Percentiles rank a stretch among this genome's conserved stretches.
These are phyloP conservation scores for Serpula lacrymans DNA, from an alignment of 768 basidiomycete genomes.

Conservation along the genomic window DNA sequence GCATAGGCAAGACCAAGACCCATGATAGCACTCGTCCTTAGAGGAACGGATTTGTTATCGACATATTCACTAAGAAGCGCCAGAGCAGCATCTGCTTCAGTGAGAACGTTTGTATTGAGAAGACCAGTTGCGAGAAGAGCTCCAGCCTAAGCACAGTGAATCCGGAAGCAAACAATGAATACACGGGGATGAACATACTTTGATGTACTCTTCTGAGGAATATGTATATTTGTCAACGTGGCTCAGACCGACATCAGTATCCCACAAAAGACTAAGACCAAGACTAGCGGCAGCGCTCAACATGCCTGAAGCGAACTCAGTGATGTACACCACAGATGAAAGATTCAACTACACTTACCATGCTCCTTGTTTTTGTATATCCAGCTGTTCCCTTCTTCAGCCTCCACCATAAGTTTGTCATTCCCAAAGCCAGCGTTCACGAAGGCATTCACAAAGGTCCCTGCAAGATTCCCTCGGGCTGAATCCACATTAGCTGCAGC, in stretches of 20 bases:
- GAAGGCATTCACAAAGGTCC: constrained; percentile 98
- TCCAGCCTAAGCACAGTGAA: constrained; percentile 55
- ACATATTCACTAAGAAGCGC: constrained; percentile 89
- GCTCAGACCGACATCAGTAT: constrained; percentile 88
- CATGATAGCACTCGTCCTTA: constrained; percentile 86
- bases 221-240: constrained; percentile 99
- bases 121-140: constrained; percentile 94
- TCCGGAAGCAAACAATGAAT: not conserved
- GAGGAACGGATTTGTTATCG: constrained; percentile 77
- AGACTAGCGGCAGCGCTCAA: constrained; percentile 94
- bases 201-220: constrained; percentile 94
- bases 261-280: constrained; percentile 92
- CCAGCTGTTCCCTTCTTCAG: constrained; percentile 96
- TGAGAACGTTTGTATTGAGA: constrained; percentile 82
- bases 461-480: constrained; percentile 89
- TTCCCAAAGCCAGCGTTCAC: constrained; percentile 99
- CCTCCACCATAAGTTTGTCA: constrained; percentile 97
- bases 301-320: constrained; percentile 59
- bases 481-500: constrained; percentile 83
- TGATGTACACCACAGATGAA: not conserved
- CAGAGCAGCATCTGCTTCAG: constrained; percentile 90
- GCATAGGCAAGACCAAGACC: constrained; percentile 94
- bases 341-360: constrained; percentile 45
- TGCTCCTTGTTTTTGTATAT: constrained; percentile 99
- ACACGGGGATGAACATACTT: constrained; percentile 38